phyloP scores from a whole-genome alignment of 139 green algal genomes.

The Trebouxia sp. region DNA sequence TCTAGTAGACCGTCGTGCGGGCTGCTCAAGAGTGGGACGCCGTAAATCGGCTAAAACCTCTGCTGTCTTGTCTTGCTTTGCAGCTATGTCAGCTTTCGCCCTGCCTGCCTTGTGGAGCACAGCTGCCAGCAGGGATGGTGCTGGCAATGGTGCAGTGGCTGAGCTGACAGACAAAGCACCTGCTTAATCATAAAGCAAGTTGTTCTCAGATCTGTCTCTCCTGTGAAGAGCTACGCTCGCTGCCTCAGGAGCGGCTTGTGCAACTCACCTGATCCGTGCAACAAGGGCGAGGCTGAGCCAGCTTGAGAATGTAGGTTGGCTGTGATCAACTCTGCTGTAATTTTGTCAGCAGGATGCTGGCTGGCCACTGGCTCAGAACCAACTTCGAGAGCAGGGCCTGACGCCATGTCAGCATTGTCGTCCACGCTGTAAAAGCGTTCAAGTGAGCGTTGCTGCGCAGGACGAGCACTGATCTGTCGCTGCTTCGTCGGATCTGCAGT shows the following conservation, averaged over 20 bases:
- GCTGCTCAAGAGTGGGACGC: neutral
- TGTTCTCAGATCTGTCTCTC: no score
- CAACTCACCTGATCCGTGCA: neutral
- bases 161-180: neutral
- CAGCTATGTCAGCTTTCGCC: neutral
- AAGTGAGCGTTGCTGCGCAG: neutral
- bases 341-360: neutral
- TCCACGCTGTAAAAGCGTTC: neutral
- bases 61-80: neutral
- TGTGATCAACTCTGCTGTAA: neutral
- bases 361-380: neutral
- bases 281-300: neutral
- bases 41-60: neutral
- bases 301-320: neutral
- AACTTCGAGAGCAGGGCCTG: neutral
- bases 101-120: neutral
- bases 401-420: neutral
- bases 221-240: no score
- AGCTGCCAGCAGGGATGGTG: neutral
- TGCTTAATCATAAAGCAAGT: no score
- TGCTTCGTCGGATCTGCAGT: neutral
- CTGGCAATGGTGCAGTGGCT: neutral
- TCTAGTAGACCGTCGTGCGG: neutral
- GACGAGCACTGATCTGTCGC: neutral
- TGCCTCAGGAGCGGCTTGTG: neutral